phyloP scores from a whole-genome alignment of 2,329 filamentous ascomycete species.

The Neofusicoccum umdonicola region DNA sequence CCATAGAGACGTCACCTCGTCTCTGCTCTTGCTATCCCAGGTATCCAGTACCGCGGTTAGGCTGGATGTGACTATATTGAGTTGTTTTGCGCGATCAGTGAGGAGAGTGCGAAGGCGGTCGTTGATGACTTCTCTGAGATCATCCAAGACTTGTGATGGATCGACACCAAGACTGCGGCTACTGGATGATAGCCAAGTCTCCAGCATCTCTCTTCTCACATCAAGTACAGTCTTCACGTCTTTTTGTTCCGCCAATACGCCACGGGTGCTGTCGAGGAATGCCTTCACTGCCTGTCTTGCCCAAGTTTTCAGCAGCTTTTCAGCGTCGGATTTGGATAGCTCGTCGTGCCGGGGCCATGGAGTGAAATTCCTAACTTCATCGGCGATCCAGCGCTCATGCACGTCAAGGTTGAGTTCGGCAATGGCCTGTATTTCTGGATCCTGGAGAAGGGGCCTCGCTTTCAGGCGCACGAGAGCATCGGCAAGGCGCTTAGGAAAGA shows the following conservation, averaged over 20 bases:
- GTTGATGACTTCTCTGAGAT: conserved; percentile 68
- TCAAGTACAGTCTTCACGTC: conserved; percentile 69
- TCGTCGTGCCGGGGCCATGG: conserved; percentile 86
- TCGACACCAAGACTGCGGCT: conserved; percentile 65
- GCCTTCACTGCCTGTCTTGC: conserved; percentile 37
- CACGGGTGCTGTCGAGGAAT: conserved; percentile 59
- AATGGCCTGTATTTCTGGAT: conserved; percentile 62
- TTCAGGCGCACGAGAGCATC: conserved; percentile 70
- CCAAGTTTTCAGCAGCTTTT: conserved; percentile 41
- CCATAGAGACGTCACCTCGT: conserved; percentile 64
- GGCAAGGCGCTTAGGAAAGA: conserved; percentile 71
- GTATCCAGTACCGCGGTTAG: conserved; percentile 60
- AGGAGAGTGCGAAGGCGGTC: conserved; percentile 63
- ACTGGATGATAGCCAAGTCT: conserved; percentile 72
- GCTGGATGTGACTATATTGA: conserved; percentile 64
- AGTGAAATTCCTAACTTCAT: conserved; percentile 80
- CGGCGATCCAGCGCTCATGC: conserved; percentile 74
- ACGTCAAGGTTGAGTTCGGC: conserved; percentile 75
- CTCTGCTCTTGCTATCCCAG: conserved; percentile 50
- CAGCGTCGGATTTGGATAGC: conserved; percentile 40
- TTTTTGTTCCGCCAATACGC: conserved; percentile 57
- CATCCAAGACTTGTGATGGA: conserved; percentile 65
- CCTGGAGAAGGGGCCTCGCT: conserved; percentile 67
- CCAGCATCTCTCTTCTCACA: conserved; percentile 67
- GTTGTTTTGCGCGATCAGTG: conserved; percentile 60